phyloP scores from a whole-genome alignment of 176 grass and related monocot genomes.

The Poa pratensis region DNA sequence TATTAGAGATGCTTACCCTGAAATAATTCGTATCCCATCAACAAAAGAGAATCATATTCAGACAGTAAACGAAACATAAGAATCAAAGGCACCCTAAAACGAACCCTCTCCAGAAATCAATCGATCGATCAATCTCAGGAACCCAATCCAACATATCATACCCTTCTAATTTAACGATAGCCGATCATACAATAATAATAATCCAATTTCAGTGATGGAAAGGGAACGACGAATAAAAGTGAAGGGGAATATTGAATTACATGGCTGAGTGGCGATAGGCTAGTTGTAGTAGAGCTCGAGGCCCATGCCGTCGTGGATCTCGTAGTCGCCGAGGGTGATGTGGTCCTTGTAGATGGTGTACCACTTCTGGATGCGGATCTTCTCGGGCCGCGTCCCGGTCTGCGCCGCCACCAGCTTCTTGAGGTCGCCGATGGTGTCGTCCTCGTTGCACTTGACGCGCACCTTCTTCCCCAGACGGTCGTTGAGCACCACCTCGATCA shows the following conservation, averaged over 20 bases:
- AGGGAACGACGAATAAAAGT: neutral
- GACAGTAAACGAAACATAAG: neutral
- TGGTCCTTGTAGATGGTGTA: conserved; percentile 99
- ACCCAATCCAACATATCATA: neutral
- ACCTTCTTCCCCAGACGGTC: conserved; percentile 99
- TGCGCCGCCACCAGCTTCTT: conserved; percentile 99
- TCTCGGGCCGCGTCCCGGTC: conserved; percentile 89
- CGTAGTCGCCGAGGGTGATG: conserved; percentile 99
- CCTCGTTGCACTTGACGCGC: conserved; percentile 99
- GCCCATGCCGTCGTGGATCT: conserved; percentile 98
- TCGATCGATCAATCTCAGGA: neutral
- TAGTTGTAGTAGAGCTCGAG: conserved; percentile 99
- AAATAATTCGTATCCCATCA: neutral
- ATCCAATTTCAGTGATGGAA: neutral
- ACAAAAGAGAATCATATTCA: neutral
- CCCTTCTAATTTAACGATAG: neutral
- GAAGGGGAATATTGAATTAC: neutral
- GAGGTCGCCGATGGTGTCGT: conserved; percentile 99
- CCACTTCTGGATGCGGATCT: conserved; percentile 99
- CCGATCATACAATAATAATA: neutral
- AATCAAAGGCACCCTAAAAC: neutral
- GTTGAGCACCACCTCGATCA: conserved; percentile 99
- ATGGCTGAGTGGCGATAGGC: neutral
- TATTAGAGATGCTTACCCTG: neutral
- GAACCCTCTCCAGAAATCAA: neutral